Conservation (phyloP, 2,329 filamentous ascomycete genomes). For the Karstenula rhodostoma region DNA sequence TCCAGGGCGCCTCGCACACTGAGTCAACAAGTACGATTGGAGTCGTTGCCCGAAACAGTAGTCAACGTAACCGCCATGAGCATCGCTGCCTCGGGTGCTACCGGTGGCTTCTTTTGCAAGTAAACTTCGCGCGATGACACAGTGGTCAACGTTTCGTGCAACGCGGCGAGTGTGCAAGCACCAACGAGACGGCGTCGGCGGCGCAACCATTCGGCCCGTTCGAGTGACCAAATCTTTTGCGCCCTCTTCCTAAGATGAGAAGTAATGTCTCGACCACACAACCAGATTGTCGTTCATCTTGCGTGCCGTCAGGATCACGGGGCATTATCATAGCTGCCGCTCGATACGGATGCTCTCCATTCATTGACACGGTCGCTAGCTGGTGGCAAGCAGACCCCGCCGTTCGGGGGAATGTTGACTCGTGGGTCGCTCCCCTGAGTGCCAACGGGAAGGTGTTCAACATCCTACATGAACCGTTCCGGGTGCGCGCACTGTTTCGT, state of each 20-base stretch:
- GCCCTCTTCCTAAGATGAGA: not conserved
- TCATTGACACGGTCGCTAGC: not conserved
- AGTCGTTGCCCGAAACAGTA: not conserved
- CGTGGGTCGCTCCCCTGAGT: not conserved
- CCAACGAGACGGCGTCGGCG: not conserved
- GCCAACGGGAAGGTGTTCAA: not conserved
- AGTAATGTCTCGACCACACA: constrained; percentile 1
- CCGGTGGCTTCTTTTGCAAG: not conserved
- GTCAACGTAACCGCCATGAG: not conserved
- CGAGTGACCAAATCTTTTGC: not conserved
- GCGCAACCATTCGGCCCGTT: not conserved
- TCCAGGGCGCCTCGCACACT: not conserved
- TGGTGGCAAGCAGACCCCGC: not conserved
- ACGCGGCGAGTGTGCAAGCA: not conserved
- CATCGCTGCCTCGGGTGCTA: not conserved
- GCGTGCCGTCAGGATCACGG: constrained; percentile 3
- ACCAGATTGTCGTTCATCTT: constrained; percentile 1
- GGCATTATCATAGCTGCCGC: constrained; percentile 8
- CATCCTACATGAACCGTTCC: not conserved
- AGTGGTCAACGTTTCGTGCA: not conserved
- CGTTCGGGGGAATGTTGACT: constrained; percentile 8
- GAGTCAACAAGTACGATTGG: not conserved
- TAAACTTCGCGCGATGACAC: not conserved
- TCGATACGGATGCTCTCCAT: not conserved
- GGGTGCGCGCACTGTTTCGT: not conserved